Conservation (phyloP, 2,329 filamentous ascomycete genomes). For the Paecilomyces sp. region DNA sequence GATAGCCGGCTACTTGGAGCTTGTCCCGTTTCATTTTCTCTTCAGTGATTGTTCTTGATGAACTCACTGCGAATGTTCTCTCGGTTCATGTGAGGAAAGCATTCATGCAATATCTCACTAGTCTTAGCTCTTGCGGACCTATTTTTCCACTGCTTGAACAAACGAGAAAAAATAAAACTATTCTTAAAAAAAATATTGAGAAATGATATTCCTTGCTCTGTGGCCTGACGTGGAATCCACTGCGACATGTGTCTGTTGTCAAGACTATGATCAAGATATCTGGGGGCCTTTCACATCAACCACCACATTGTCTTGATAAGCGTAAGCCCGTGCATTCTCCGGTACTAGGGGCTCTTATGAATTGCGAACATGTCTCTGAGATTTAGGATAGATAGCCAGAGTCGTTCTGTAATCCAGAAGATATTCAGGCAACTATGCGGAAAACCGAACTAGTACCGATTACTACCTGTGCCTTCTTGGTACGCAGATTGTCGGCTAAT, state of each 20-base stretch:
- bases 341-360: no score
- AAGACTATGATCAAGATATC: no score
- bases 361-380: no score
- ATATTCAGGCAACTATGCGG: no score
- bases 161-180: background rate
- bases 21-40: background rate
- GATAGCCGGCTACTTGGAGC: background rate
- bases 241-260: no score
- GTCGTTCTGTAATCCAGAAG: no score
- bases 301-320: no score
- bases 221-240: slow-evolving; percentile 1
- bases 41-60: background rate
- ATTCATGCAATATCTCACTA: background rate
- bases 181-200: background rate
- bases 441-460: no score
- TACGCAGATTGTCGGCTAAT: background rate
- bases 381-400: no score
- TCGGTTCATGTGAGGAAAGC: background rate
- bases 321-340: no score
- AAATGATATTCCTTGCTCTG: background rate
- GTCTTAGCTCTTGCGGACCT: background rate
- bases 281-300: no score
- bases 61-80: background rate
- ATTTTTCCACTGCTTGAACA: background rate
- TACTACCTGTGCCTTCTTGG: background rate